A percentile compares a stretch with the other conserved stretches of the same genome.
Conservation (phyloP, 2,329 filamentous ascomycete genomes). For the Botrytis sinoallii region DNA sequence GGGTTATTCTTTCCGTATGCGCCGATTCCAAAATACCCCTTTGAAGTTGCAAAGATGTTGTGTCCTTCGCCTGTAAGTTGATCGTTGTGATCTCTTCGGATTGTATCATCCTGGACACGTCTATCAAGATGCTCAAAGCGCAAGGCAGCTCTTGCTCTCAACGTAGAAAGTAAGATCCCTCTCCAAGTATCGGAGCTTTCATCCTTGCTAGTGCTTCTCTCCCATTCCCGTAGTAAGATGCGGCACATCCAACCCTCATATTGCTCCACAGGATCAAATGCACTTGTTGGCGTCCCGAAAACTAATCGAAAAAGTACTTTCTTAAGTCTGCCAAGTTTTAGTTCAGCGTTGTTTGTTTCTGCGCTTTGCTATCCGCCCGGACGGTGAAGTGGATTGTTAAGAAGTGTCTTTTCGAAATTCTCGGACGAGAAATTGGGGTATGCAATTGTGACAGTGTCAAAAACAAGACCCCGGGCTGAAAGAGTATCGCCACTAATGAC, state of each 20-base stretch:
- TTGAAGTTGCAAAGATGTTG: not conserved
- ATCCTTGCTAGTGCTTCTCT: not conserved
- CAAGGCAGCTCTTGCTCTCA: not conserved
- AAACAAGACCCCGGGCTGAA: not conserved
- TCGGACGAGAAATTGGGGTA: not conserved
- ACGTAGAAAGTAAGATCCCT: not conserved
- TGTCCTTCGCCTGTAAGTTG: not conserved
- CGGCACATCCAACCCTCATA: not conserved
- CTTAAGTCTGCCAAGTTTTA: not conserved
- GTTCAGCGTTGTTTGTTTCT: no score
- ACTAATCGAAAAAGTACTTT: not conserved
- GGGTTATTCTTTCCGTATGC: not conserved
- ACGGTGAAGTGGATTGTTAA: not conserved
- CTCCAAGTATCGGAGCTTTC: not conserved
- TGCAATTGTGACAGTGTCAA: not conserved
- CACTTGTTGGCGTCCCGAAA: no score
- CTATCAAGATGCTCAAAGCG: not conserved
- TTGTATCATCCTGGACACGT: not conserved
- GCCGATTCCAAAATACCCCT: not conserved
- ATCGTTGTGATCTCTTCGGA: not conserved
- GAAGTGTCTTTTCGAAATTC: not conserved
- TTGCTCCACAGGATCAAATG: not conserved
- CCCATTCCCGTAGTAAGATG: not conserved
- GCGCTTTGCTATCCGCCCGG: not conserved
- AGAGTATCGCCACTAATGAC: not conserved